Conservation (phyloP, 2,329 filamentous ascomycete genomes). For the Aureobasidium sp. region DNA sequence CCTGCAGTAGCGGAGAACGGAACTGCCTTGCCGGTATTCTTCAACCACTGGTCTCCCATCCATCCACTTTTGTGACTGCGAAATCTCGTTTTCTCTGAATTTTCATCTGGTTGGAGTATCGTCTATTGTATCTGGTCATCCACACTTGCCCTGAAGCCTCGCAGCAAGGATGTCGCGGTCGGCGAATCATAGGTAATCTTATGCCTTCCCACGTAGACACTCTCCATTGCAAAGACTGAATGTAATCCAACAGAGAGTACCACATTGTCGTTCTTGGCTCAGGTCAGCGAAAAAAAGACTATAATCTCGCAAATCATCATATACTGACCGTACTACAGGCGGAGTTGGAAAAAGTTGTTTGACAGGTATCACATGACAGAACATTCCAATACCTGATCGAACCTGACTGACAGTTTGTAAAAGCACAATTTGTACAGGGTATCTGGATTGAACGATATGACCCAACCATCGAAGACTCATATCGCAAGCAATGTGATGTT, state of each 20-base stretch:
- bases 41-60: background rate
- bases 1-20: constrained; percentile 9
- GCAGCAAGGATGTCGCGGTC: constrained; percentile 26
- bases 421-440: constrained; percentile 89
- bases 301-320: background rate
- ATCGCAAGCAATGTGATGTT: constrained; percentile 59
- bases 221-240: background rate
- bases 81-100: no score
- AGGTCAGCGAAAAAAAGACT: constrained; percentile 44
- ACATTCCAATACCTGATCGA: background rate
- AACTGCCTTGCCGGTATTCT: background rate
- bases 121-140: background rate
- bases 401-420: constrained; percentile 6
- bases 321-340: constrained; percentile 44
- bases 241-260: constrained; percentile 52
- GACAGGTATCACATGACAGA: constrained; percentile 55
- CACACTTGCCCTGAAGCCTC: background rate
- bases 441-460: constrained; percentile 79
- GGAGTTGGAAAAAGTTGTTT: constrained; percentile 90
- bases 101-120: background rate
- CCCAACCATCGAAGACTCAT: constrained; percentile 57
- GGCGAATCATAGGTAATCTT: constrained; percentile 23
- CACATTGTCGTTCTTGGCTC: constrained; percentile 77
- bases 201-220: background rate
- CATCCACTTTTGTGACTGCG: background rate